These are phyloP conservation scores for Oryza coarctata DNA, from an alignment of 176 grass and related monocot species.

Conservation along the genomic window DNA sequence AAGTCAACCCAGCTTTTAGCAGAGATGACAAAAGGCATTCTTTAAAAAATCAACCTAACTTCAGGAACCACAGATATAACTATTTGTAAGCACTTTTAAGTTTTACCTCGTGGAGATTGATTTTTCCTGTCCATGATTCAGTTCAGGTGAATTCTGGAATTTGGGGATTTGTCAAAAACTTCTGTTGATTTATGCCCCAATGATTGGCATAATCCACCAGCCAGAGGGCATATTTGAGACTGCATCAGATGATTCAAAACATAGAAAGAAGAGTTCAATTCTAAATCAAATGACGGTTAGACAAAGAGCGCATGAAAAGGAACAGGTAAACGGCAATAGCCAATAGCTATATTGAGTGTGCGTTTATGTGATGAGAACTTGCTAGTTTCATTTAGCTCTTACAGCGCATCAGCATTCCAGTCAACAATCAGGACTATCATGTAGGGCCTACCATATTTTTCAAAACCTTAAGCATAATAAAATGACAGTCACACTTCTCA, in stretches of 20 bases:
- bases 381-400: neutral
- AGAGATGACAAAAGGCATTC: neutral
- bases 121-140: conserved; percentile 73
- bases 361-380: neutral
- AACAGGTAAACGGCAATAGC: conserved; percentile 2
- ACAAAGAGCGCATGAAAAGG: conserved; percentile 9
- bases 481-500: neutral
- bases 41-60: neutral
- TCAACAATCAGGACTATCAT: neutral
- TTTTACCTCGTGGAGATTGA: conserved; percentile 74
- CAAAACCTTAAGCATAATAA: neutral
- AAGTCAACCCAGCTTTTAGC: conserved; percentile 22
- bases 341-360: neutral
- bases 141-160: conserved; percentile 12
- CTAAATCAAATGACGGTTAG: conserved; percentile 4
- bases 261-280: conserved; percentile 29
- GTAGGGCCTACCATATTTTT: neutral
- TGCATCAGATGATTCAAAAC: conserved; percentile 1
- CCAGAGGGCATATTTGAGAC: neutral
- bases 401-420: neutral
- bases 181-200: conserved; percentile 14
- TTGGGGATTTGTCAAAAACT: neutral
- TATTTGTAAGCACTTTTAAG: neutral
- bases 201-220: neutral
- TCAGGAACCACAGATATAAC: neutral